Conservation (phyloP, 352 stramenopile species). For the Thalassiosira ordinaria region DNA sequence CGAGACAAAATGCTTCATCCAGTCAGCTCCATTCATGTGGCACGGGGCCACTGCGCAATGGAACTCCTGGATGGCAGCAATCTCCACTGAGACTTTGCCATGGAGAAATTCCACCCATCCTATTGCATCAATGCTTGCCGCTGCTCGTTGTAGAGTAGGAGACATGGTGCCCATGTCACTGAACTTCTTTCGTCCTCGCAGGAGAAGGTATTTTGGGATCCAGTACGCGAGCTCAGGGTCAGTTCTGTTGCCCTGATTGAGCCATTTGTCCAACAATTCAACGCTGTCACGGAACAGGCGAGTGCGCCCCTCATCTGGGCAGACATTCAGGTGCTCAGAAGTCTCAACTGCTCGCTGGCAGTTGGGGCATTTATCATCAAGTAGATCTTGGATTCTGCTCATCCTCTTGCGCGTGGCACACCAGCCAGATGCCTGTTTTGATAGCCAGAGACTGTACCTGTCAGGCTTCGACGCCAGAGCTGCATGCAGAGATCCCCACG, state of each 20-base stretch:
- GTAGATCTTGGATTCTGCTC: neutral
- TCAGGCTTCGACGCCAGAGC: slow-evolving; percentile 3
- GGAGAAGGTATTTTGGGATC: slow-evolving; percentile 22
- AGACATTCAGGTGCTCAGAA: slow-evolving; percentile 24
- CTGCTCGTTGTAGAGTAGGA: neutral
- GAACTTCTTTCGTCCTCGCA: neutral
- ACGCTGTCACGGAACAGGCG: slow-evolving; percentile 17
- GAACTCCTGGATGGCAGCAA: slow-evolving; percentile 1
- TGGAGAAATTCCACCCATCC: slow-evolving; percentile 25
- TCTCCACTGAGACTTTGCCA: slow-evolving; percentile 7
- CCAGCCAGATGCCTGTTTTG: slow-evolving; percentile 16
- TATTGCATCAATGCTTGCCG: slow-evolving; percentile 16
- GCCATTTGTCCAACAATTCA: slow-evolving; percentile 10
- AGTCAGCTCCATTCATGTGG: slow-evolving; percentile 10
- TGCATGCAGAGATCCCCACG: neutral
- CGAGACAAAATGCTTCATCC: slow-evolving; percentile 18
- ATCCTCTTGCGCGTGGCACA: slow-evolving; percentile 4
- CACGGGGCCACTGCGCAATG: neutral
- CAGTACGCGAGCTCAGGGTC: slow-evolving; percentile 24
- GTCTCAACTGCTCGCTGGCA: slow-evolving; percentile 5
- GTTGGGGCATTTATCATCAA: slow-evolving; percentile 33
- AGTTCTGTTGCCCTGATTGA: slow-evolving; percentile 8
- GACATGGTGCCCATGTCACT: neutral
- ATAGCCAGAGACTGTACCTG: slow-evolving; percentile 32
- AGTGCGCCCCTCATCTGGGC: neutral